Evolutionary conservation across 805 yeast species (phyloP), one percentile per base, ranked within the genome.

Genomic region (Cyberlindnera euphorbiae): DNA sequence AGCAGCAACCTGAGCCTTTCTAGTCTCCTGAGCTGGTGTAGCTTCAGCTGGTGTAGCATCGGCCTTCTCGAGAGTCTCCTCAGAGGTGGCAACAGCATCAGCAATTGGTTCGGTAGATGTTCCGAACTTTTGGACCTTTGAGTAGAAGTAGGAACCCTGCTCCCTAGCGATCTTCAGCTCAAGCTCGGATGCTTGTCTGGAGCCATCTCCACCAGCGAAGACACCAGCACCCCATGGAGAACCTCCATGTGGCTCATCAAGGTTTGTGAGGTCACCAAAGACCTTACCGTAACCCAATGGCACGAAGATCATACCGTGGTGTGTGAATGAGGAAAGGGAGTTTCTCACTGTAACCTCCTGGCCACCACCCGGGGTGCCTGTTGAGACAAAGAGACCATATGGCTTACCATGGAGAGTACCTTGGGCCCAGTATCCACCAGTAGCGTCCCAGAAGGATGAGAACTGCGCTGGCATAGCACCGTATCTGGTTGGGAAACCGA

Each of bases 181-280:
- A 38, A 79, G 63, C 16, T 64, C 67, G 26, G 77, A 50, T 24
- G 86, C 81, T 45, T 64, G 61, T 65, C 90, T 75, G 7, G 82
- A 73, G 32, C 94, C 95, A 55, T 82, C 90, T 33, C 71, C 66
- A 32, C 77, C 85, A 24, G 95, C 88, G 50, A 71, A 67, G 25
- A 84, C 65, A 48, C 95, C 95, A 26, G 95, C 80, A 57, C 95
- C 95, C 86, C 88, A 86, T 31, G 95, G 77, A 17, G 87, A 73
- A 35, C 82, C 82, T 44, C 95, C 95, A 55, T 82, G 93, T 28
- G 76, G 69, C 63, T 82, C 86, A 3, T 70, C 74, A 26, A 78
- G 50, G 59, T 68, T 67, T 25, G 82, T 61, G 41, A 79, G 50
- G 45, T 69, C 69, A 8, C 71, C 69, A 59, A 79, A 79, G 8